Evolutionary conservation across 2,329 filamentous ascomycete species (phyloP), one percentile per base, ranked within the genome.

Genomic region (Fusarium phyllophilum): DNA sequence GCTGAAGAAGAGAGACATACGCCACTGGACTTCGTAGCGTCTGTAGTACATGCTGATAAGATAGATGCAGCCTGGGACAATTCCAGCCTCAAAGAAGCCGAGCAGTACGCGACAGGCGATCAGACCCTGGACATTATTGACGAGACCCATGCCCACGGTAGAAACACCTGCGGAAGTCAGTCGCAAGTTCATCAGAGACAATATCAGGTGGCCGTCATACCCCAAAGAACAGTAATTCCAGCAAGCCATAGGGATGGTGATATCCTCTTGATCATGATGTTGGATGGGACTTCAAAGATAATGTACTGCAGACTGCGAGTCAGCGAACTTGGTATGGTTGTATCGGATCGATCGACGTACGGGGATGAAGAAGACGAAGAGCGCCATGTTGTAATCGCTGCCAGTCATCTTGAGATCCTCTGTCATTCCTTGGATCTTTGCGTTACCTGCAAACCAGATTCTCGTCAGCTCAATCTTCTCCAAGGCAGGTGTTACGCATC

Each of bases 311-410:
- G 0, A 12, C 0, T 5, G 24, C 6, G 46, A 31, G 48, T 38
- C 7, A 48, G 20, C 3, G 3, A 26, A 12, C 8, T 8, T 4
- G 6, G 5, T 26, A n/a, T 39, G 12, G 8, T n/a, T 18, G 0
- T 9, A 17, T 17, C 5, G 4, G 9, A 1, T 12, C 9, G 14
- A 4, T 11, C 2, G 26, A 29, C 60, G 5, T 49, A 66, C 63
- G 3, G 63, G 63, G 2, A 66, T 66, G 14, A 66, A 66, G 13
- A 66, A 66, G 18, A 66, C 61, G 15, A 66, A 66, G 8, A 86
- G 75, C 1, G 80, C 81, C 60, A 82, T 83, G 78, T 92, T 92
- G 80, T 92, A 93, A 77, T 91, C 85, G n/a, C 84, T 83, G 1
- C 45, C 48, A 4, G 55, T 64, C 54, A 79, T 72, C 1, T 55